Base-by-base conservation (phyloP, 352 stramenopile species). In the Globisporangium echinulatum region DNA sequence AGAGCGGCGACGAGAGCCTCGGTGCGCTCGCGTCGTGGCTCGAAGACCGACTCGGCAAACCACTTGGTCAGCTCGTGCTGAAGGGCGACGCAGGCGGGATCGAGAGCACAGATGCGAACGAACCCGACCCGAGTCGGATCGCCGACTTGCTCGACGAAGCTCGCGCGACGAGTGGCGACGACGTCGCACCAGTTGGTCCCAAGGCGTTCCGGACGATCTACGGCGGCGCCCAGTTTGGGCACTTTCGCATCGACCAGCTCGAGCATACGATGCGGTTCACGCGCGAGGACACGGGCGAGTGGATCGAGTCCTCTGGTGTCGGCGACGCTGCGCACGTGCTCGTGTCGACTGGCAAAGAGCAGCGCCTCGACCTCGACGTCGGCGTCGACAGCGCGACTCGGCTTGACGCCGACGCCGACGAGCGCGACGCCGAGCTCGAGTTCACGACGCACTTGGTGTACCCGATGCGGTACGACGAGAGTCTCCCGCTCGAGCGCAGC, bases 211-310 rank as follows among this genome's bases (percentile, higher is more conserved):
- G 79, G 59, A 74, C 68, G 36, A 55, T 91, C 40, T 75, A 86
- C 64, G 82, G 84, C 38, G 82, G 80, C 5, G 70, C 59, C 9
- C 58, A 66, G 36, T 72, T 91, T 9, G 85, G 85, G 19, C 59
- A 82, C 19, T 91, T 92, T 56, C 69, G 74, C 37, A 62, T 94
- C 25, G 77, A 92, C 43, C 80, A 90, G 44, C 57, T 77, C 46
- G 72, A 79, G 38, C 69, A 72, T 7, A 59, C 73, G 46, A 71
- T 87, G 61, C 76, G 80, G 13, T 75, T 89, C 51, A 88, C 74
- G 56, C 71, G 79, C 36, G 73, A 87, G 44, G 70, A 82, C 44
- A 89, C 72, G 4, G 74, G 77, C 51, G 78, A 92, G 47, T 92
- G 82, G 82, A 62, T 92, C 53, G 80, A 90, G 58, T 68, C 70